These are phyloP conservation scores for Acanthochlamys bracteata DNA, from an alignment of 106 monocot genomes.

Conservation along the genomic window DNA sequence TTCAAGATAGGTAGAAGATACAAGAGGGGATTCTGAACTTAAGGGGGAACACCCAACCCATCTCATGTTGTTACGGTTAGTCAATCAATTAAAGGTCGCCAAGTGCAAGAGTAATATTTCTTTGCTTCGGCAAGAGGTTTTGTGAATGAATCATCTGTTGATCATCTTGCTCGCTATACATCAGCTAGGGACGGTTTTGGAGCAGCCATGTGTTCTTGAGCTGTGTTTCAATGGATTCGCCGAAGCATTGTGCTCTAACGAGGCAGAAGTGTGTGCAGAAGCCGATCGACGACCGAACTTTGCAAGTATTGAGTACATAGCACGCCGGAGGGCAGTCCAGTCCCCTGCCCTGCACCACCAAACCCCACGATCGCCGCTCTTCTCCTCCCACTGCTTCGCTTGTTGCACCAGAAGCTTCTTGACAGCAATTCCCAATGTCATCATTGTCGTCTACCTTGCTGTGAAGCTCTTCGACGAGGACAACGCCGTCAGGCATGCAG, in stretches of 20 bases:
- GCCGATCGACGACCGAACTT: background rate
- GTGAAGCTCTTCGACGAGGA: background rate
- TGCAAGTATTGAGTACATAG: constrained; percentile 7
- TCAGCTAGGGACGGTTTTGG: too few species aligned
- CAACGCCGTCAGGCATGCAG: background rate
- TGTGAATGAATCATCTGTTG: too few species aligned
- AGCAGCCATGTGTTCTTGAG: constrained; percentile 9
- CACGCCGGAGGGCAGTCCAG: background rate
- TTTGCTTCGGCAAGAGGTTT: too few species aligned
- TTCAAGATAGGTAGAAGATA: too few species aligned
- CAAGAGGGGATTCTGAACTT: too few species aligned
- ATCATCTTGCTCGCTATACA: too few species aligned
- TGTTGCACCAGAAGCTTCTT: background rate
- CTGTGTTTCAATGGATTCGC: constrained; percentile 1
- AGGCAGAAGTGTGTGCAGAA: constrained; percentile 12
- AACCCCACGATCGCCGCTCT: constrained; percentile 1
- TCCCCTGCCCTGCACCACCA: constrained; percentile 3
- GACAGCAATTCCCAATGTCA: background rate
- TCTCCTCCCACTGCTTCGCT: background rate
- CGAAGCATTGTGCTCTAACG: constrained; percentile 2
- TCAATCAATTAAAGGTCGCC: too few species aligned
- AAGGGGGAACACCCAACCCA: too few species aligned
- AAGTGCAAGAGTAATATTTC: too few species aligned
- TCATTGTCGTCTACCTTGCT: background rate
- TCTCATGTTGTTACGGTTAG: too few species aligned